A percentile compares a stretch with the other conserved stretches of the same genome.
phyloP scores from a whole-genome alignment of 805 yeast species.

The Lipomyces kockii region DNA sequence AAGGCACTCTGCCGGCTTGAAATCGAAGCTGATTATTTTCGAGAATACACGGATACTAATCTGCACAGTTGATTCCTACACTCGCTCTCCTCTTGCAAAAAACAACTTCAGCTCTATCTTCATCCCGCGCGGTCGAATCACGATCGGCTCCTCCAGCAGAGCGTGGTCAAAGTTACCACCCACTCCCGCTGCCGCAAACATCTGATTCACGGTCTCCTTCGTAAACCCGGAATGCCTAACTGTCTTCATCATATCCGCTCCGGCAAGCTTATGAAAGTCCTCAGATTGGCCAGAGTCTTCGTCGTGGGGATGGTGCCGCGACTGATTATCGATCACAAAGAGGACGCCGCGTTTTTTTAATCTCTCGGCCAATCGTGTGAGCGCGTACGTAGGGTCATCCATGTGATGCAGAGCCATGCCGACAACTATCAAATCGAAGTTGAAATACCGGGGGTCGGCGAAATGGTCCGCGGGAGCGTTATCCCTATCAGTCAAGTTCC shows the following conservation, averaged over 20 bases:
- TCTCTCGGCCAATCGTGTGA: not conserved
- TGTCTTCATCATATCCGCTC: not conserved
- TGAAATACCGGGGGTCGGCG: not conserved
- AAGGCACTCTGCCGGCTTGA: too few species aligned
- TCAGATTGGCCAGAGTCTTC: not conserved
- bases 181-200: not conserved
- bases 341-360: not conserved
- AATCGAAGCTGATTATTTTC: too few species aligned
- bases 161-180: not conserved
- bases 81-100: constrained; percentile 3
- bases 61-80: not conserved
- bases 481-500: not conserved
- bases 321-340: not conserved
- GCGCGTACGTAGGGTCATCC: not conserved
- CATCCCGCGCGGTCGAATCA: not conserved
- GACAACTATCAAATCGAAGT: not conserved
- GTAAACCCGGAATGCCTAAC: not conserved
- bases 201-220: not conserved
- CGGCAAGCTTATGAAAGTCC: not conserved
- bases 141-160: not conserved
- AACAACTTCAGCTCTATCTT: not conserved
- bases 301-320: not conserved
- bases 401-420: not conserved
- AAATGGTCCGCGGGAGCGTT: not conserved
- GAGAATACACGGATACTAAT: not conserved